phyloP scores from a whole-genome alignment of 2,329 filamentous ascomycete genomes.

The Trichoderma sp. region DNA sequence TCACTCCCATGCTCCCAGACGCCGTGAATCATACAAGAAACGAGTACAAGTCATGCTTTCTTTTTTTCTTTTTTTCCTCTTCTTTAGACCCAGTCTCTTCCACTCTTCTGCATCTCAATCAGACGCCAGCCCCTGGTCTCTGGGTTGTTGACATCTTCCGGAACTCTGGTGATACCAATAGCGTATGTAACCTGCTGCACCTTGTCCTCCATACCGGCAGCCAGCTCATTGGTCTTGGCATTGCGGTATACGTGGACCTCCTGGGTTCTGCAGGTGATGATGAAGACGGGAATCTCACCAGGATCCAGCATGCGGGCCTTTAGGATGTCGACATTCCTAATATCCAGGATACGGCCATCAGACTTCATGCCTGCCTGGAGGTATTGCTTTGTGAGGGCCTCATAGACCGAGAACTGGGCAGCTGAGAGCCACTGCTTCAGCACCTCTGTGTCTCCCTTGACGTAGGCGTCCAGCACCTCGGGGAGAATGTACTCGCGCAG shows the following conservation, averaged over 20 bases:
- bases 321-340: constrained; percentile 87
- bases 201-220: constrained; percentile 97
- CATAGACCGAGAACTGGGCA: constrained; percentile 94
- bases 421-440: constrained; percentile 95
- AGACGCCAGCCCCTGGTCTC: constrained; percentile 96
- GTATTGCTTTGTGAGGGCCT: constrained; percentile 95
- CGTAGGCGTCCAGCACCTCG: constrained; percentile 95
- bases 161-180: constrained; percentile 89
- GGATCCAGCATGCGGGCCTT: constrained; percentile 79
- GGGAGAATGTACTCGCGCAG: constrained; percentile 97
- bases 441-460: constrained; percentile 90
- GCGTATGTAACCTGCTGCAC: constrained; percentile 98
- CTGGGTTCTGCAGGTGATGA: constrained; percentile 93
- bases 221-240: constrained; percentile 82
- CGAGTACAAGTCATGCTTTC: constrained; percentile 9
- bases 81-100: constrained; percentile 73
- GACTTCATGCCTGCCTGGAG: constrained; percentile 90
- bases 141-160: constrained; percentile 94
- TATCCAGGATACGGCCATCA: constrained; percentile 92
- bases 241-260: constrained; percentile 98
- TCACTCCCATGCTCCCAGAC: constrained; percentile 28
- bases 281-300: constrained; percentile 90
- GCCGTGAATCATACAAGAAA: constrained; percentile 22
- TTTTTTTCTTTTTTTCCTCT: background rate
- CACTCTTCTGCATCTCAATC: constrained; percentile 98